Evolutionary conservation across 176 grass and related monocot genomes (phyloP).

Genomic region (Aegilops umbellulata): DNA sequence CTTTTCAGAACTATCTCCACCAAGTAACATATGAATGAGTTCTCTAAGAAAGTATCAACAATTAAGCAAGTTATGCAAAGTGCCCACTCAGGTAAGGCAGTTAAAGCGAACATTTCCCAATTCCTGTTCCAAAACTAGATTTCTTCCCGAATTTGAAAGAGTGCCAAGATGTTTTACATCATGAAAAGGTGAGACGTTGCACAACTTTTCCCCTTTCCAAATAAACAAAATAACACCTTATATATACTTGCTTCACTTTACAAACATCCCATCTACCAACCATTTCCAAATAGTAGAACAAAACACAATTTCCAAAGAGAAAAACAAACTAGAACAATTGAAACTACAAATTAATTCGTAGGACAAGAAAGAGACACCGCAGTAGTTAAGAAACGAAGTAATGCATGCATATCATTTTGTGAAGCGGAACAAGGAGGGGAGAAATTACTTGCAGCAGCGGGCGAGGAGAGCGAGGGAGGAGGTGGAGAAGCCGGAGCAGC

Average conservation of each 20-base stretch:
- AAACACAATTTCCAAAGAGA: neutral
- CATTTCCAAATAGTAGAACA: neutral
- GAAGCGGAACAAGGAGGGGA: neutral
- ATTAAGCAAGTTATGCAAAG: neutral
- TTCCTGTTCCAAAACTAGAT: conserved; percentile 4
- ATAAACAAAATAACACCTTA: neutral
- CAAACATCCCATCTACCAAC: neutral
- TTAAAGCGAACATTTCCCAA: neutral
- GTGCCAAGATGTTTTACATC: neutral
- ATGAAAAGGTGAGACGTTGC: conserved; percentile 4
- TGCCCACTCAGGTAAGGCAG: neutral
- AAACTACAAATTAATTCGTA: neutral
- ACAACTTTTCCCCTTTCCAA: neutral
- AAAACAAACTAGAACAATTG: neutral
- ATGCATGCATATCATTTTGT: neutral
- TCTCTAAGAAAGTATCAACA: neutral
- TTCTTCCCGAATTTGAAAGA: neutral
- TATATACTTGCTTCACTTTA: neutral
- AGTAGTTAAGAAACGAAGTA: neutral
- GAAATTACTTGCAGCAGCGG: conserved; percentile 66
- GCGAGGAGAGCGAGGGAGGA: conserved; percentile 58
- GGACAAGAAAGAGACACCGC: neutral
- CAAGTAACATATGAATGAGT: conserved; percentile 21
- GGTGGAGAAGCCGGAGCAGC: conserved; percentile 92
- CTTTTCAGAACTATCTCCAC: neutral